Evolutionary conservation across 148 eudicot genomes (phyloP).

Genomic region (Polygonum maritimum): DNA sequence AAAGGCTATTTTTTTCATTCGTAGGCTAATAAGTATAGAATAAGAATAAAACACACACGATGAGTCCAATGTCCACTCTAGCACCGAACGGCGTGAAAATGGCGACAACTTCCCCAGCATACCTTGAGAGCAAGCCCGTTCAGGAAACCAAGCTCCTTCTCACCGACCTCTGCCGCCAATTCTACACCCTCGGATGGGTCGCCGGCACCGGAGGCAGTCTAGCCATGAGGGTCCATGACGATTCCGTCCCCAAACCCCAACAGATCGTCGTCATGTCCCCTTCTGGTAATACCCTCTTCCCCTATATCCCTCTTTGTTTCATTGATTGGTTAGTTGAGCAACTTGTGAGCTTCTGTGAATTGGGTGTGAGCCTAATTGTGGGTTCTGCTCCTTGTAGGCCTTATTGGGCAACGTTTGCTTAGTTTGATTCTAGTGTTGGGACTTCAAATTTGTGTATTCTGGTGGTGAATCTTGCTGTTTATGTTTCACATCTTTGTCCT

Average conservation of each 20-base stretch:
- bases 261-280: constrained; percentile 95
- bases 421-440: neutral
- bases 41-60: neutral
- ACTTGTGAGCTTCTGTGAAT: neutral
- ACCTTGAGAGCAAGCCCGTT: constrained; percentile 55
- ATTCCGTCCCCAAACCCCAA: constrained; percentile 58
- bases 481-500: neutral
- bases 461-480: neutral
- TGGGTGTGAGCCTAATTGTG: neutral
- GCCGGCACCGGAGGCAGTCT: constrained; percentile 98
- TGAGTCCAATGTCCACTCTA: neutral
- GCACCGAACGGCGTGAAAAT: constrained; percentile 32
- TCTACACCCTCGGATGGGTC: constrained; percentile 92
- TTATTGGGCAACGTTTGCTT: neutral
- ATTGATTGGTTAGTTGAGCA: neutral
- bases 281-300: constrained; percentile 45
- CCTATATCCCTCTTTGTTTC: neutral
- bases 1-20: too few relatives aligned
- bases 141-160: constrained; percentile 54
- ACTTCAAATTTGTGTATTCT: neutral
- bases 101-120: constrained; percentile 43
- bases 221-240: constrained; percentile 87
- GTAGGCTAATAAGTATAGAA: too few relatives aligned
- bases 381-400: neutral
- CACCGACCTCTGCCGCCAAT: constrained; percentile 85